Conservation (phyloP, 345 rosid species). For the Gossypium anomalum region DNA sequence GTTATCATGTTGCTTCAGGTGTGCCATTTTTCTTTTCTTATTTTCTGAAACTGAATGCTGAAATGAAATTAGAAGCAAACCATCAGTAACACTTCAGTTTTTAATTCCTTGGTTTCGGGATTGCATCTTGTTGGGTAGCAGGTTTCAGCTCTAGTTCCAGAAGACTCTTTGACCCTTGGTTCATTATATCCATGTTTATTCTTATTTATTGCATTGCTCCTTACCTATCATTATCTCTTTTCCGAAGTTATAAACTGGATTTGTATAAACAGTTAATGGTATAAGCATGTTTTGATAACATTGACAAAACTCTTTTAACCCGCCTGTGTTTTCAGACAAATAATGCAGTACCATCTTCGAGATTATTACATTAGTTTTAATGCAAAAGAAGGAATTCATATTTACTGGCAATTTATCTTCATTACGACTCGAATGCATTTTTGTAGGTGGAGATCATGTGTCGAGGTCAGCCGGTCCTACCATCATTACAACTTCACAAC, state of each 20-base stretch:
- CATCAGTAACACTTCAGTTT: not conserved
- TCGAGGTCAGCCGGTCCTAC: constrained; percentile 48
- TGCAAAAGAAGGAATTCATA: not conserved
- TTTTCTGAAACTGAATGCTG: not conserved
- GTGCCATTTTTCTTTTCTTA: not conserved
- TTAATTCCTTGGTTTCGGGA: not conserved
- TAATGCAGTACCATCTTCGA: not conserved
- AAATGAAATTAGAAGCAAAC: not conserved
- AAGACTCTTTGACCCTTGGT: not conserved
- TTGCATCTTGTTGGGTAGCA: not conserved
- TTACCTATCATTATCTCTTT: not conserved
- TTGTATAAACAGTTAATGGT: not conserved
- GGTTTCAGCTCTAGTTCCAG: not conserved
- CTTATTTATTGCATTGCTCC: not conserved
- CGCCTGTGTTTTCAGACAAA: not conserved
- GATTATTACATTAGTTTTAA: not conserved
- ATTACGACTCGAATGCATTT: not conserved
- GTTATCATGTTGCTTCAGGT: not conserved
- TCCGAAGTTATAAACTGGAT: not conserved
- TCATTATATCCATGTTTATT: constrained; percentile 1
- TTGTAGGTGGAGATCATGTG: constrained; percentile 65
- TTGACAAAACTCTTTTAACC: not conserved
- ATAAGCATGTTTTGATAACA: not conserved
- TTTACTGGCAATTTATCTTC: not conserved
- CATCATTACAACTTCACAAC: constrained; percentile 41